Base-by-base conservation (phyloP, 352 stramenopile genomes). In the Phytophthora hybrid region DNA sequence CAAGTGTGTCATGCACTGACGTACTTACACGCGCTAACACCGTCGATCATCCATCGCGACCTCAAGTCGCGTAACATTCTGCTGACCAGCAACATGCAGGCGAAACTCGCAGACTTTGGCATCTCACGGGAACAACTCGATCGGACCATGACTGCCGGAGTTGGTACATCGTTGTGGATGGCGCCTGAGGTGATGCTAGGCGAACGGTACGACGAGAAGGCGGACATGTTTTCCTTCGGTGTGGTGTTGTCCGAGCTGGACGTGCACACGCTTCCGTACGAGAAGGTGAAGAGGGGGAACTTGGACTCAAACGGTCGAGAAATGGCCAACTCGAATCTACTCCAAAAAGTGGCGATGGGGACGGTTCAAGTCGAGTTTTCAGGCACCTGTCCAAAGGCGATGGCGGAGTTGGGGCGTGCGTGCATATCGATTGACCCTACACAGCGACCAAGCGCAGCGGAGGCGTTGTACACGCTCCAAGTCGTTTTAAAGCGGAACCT, bases 161-260 rank as follows among this genome's bases (percentile, higher is more conserved):
- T 86, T 13, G 86, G 83, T 19, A 93, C 84, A 1, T 85, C 83
- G 31, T 76, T 83, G 37, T 92, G 86, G 86, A 76, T 84, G 31
- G 83, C 84, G 8, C 83, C 84, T 0, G 84, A 92, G 55, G 64
- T 91, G 44, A 71, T 98, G 23, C 39, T 76, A 1, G 90, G 89
- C 8, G 70, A 80, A 23, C 83, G 92, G 18, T 83, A 84, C 47
- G 74, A 83, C 16, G 74, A 77, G 7, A 79, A 84, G 8, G 76
- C 83, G 0, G 82, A 91, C 64, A 81, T 93, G n/a, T 91, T 89
- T 65, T 89, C 85, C 26, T 80, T 91, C 46, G 85, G 85, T 2
- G 82, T 89, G 31, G 79, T 91, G 39, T 62, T 91, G 10, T 83
- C 80, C 1, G 84, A 91, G 71, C 66, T 89, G 5, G 84, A 91